These are phyloP conservation scores for Postia placenta DNA, from an alignment of 768 basidiomycete species.

Conservation along the genomic window DNA sequence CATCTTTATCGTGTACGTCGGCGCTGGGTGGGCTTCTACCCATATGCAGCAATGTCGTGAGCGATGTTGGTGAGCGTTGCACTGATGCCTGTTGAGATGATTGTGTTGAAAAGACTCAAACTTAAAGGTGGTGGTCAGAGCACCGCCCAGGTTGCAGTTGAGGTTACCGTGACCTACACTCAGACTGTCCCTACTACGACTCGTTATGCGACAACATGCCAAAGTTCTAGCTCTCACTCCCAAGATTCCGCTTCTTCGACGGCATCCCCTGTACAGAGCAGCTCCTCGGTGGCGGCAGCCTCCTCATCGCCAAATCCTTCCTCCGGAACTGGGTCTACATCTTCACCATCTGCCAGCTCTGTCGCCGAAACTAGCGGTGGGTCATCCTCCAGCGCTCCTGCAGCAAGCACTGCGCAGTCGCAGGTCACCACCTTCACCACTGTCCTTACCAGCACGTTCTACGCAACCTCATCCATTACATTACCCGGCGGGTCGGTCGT, in stretches of 20 bases:
- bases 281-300: too few species aligned
- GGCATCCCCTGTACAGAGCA: too few species aligned
- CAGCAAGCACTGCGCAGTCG: too few species aligned
- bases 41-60: constrained; percentile 10
- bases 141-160: constrained; percentile 12
- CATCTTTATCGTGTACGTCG: constrained; percentile 10
- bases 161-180: constrained; percentile 13
- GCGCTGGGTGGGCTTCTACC: constrained; percentile 2
- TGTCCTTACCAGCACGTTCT: not conserved
- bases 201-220: constrained; percentile 14
- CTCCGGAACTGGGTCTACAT: not conserved
- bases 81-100: too few species aligned
- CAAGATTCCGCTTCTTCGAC: not conserved
- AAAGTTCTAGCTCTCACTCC: not conserved
- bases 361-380: not conserved
- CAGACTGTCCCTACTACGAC: constrained; percentile 13
- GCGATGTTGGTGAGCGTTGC: constrained; percentile 12
- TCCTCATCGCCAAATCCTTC: too few species aligned
- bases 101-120: not conserved
- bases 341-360: not conserved
- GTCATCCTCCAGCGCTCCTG: not conserved
- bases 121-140: constrained; percentile 4
- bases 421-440: not conserved
- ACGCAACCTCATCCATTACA: not conserved
- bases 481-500: not conserved